These are phyloP conservation scores for Pseudocercospora ulei DNA, from an alignment of 2,329 filamentous ascomycete genomes.

Conservation along the genomic window DNA sequence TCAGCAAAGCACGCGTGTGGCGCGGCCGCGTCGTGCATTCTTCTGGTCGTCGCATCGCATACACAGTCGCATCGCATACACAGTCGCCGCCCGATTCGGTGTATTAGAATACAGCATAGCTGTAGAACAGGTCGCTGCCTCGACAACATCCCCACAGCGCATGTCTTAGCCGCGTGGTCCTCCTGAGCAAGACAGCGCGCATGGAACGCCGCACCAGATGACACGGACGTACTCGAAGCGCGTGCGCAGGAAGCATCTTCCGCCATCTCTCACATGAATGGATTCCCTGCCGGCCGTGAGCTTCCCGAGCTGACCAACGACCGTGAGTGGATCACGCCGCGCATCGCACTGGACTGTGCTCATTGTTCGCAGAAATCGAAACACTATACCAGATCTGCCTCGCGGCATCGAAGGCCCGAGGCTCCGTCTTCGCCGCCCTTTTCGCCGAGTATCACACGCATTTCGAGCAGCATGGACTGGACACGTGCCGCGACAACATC, in stretches of 20 bases:
- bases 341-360: neutral
- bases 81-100: neutral
- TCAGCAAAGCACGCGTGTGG: conserved; percentile 12
- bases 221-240: conserved; percentile 33
- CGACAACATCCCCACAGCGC: conserved; percentile 10
- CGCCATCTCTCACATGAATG: conserved; percentile 29
- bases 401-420: conserved; percentile 57
- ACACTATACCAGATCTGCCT: conserved; percentile 67
- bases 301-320: conserved; percentile 37
- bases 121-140: no score
- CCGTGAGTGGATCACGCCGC: conserved; percentile 29
- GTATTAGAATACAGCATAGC: no score
- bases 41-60: conserved; percentile 3
- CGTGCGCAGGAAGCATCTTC: conserved; percentile 29
- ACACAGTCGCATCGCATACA: conserved; percentile 4
- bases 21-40: conserved; percentile 6
- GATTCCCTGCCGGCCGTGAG: conserved; percentile 31
- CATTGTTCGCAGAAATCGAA: conserved; percentile 55
- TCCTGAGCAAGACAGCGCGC: neutral
- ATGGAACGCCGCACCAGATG: conserved; percentile 28
- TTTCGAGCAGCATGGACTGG: conserved; percentile 58
- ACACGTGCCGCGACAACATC: conserved; percentile 63
- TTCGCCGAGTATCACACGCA: conserved; percentile 72
- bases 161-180: conserved; percentile 12
- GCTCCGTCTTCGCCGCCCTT: conserved; percentile 63